phyloP scores from a whole-genome alignment of 2,329 filamentous ascomycete species.

The Alternaria panax region DNA sequence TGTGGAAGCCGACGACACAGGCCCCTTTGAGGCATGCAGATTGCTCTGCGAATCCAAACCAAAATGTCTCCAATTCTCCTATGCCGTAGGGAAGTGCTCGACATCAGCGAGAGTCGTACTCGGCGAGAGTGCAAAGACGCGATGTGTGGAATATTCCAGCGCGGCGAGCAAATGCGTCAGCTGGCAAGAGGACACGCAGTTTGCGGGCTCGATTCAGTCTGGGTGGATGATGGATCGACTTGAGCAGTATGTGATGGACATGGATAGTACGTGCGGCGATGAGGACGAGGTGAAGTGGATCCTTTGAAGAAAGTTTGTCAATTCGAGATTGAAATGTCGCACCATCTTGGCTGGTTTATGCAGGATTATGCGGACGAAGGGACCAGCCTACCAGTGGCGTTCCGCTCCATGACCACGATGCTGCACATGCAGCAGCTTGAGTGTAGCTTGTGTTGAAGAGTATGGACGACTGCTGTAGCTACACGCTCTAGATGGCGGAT shows the following conservation, averaged over 20 bases:
- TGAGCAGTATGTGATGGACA: neutral
- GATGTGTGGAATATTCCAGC: conserved; percentile 5
- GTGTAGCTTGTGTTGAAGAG: neutral
- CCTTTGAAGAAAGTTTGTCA: neutral
- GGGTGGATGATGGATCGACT: conserved; percentile 10
- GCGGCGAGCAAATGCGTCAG: conserved; percentile 4
- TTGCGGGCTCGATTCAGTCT: conserved; percentile 6
- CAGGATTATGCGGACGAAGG: neutral
- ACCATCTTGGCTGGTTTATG: neutral
- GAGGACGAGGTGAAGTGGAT: neutral
- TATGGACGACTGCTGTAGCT: neutral
- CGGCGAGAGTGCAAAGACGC: neutral
- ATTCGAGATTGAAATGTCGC: neutral
- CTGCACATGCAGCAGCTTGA: neutral
- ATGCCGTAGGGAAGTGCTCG: neutral
- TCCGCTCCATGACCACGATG: neutral
- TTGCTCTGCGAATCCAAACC: neutral
- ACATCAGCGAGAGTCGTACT: neutral
- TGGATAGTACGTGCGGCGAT: conserved; percentile 1
- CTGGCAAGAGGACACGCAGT: neutral
- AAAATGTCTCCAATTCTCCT: conserved; percentile 12
- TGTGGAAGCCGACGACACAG: neutral
- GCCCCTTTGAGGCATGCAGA: neutral
- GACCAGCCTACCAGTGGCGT: neutral
- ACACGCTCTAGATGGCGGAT: neutral